Base-by-base conservation (phyloP, 805 yeast species). In the Starmerella tilneyi region DNA sequence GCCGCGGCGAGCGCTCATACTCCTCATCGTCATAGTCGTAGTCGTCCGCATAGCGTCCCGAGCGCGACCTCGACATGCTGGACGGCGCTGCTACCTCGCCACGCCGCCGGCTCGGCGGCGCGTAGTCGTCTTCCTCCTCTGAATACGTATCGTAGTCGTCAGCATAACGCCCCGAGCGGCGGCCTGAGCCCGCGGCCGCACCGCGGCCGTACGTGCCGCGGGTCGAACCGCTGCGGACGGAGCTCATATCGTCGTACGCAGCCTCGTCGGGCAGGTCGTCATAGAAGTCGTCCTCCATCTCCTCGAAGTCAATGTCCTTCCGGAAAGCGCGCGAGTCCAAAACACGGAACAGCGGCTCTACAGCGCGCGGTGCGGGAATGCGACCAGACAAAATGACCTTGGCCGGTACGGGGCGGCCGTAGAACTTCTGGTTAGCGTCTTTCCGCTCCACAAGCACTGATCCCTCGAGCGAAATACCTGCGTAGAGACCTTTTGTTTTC, bases 381-480 rank as follows among this genome's bases (percentile, higher is more conserved):
- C 81, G 74, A 31, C 98, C 98, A 6, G 80, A 67, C 43, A 89
- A 71, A 58, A 89, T 83, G 60, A 72, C 72, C 63, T 84, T 76
- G n/a, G 96, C 94, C 48, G 92, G 86, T 62, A 94, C 82, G 53
- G 74, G 77, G 55, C 72, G 73, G 30, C 98, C 97, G 61, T 89
- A 89, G 60, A 89, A 89, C 66, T 89, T 89, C 59, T 95, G 73
- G 65, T 89, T 89, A 22, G 97, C 95, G 58, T 92, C 97, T 66
- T 97, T 76, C 69, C 98, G 81, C 66, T 92, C 98, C n/a, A 92
- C 72, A 47, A 92, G 76, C 13, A 89, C 94, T 1, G 96, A 86
- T 24, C 98, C 98, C 67, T 89, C 98, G 43, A 89, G 73, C 1
- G 97, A 89, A 16, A 89, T 94, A 59, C 98, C 98, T 0, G 98